Evolutionary conservation across 441 rosid genomes (phyloP), one percentile per base, ranked within the genome.

Genomic region (Eruca vesicaria): DNA sequence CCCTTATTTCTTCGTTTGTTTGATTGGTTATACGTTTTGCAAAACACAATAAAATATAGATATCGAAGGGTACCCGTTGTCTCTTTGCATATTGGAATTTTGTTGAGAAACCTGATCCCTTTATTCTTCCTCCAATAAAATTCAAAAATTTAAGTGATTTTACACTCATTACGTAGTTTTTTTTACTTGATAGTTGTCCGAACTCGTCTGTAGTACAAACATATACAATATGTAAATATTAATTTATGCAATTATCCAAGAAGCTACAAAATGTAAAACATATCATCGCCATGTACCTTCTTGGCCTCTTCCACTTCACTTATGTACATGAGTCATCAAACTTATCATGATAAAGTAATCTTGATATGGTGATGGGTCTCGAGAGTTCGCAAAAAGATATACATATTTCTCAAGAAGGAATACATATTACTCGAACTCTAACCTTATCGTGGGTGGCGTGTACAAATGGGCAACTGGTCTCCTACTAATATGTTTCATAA

Each of bases 401-500:
- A 33, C 10, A 33, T 1, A 33, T 33, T 7, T 33, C 10, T 33
- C 36, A 33, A 33, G 36, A 33, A n/a, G n/a, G n/a, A n/a, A n/a
- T n/a, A n/a, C n/a, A n/a, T n/a, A n/a, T n/a, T n/a, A n/a, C n/a
- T n/a, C n/a, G n/a, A n/a, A n/a, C n/a, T n/a, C n/a, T 23, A 66
- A 77, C 69, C 77, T 61, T 60, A 50, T 66, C 61, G 62, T 72
- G 73, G 67, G 73, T 43, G 48, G 77, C 81, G 81, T 73, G 71
- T 78, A 62, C 81, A 78, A 73, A 70, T 68, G 78, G 81, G 74
- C 70, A 78, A 73, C 66, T 78, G 67, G 78, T 78, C 74, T 68
- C 71, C 78, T 68, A 26, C 60, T 53, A 55, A 55, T 78, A 74
- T 71, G 74, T 61, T 68, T 78, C 38, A 4, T 63, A 68, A 78